Base-by-base conservation (phyloP, 306 rosid species). In the Prunus kanzakura region DNA sequence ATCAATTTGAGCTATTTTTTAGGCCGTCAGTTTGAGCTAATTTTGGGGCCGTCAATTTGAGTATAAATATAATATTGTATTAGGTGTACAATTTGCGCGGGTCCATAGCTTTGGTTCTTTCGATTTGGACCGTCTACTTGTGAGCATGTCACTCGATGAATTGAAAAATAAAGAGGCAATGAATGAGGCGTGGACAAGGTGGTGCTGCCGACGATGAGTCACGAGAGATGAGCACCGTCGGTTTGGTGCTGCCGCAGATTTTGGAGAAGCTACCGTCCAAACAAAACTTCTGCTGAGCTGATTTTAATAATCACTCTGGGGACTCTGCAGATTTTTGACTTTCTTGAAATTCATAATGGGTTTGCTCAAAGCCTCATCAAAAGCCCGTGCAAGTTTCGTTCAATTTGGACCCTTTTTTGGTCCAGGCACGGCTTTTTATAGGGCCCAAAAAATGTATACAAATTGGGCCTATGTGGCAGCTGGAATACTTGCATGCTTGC, bases 41-140 rank as follows among this genome's bases (percentile, higher is more conserved):
- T 47, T 47, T 47, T 47, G 14, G 15, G 15, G 15, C 4, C 15
- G 3, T 13, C 4, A 3, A 13, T 47, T 47, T 32, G 38, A 32
- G 38, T 32, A 25, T 6, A 29, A 5, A 14, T 38, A 30, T 25
- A 14, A 27, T 56, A 11, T 11, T 25, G 3, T 13, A 5, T 23
- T 25, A 0, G 65, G 19, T 13, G 65, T 60, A 2, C 2, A 16
- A 58, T 22, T 22, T 58, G 64, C 8, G 3, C 64, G 16, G 9
- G n/a, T 62, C 15, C 3, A 29, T 14, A 15, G 3, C 5, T 29
- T 8, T 6, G 45, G 19, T 6, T 62, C 20, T 16, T 62, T 72
- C 2, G 2, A 46, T 38, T 60, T 35, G 55, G 25, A 71, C 69
- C 78, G 81, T 65, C 45, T 1, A 55, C 62, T 55, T 63, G 69